These are phyloP conservation scores for Aspergillus sp. DNA, from an alignment of 2,329 filamentous ascomycete species.

Conservation along the genomic window DNA sequence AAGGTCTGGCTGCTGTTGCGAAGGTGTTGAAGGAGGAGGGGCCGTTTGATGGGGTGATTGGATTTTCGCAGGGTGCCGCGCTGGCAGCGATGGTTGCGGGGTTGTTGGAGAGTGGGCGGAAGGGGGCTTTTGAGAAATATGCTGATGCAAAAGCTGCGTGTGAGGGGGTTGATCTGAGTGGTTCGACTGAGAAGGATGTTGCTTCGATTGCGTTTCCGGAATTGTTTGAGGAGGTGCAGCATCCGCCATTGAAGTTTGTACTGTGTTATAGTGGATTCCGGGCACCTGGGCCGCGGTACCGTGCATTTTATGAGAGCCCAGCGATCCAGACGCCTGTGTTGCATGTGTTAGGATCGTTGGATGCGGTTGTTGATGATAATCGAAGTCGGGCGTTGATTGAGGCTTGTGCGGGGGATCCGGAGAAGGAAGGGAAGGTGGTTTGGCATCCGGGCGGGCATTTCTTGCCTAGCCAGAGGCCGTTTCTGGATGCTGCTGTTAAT, in stretches of 20 bases:
- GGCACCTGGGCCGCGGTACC: conserved; percentile 55
- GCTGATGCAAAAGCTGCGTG: conserved; percentile 12
- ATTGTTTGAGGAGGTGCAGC: conserved; percentile 37
- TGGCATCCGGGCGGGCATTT: conserved; percentile 88
- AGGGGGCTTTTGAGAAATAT: conserved; percentile 44
- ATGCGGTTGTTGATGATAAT: conserved; percentile 78
- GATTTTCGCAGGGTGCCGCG: conserved; percentile 75
- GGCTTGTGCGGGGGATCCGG: conserved; percentile 51
- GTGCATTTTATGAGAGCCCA: conserved; percentile 63
- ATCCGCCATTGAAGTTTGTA: conserved; percentile 61
- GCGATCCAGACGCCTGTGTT: conserved; percentile 68
- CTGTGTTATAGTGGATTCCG: conserved; percentile 73
- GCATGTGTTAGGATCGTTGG: conserved; percentile 75
- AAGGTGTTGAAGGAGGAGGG: conserved; percentile 55
- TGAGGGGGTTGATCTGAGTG: conserved; percentile 8
- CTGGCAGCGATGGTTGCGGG: conserved; percentile 65
- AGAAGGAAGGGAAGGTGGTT: conserved; percentile 48
- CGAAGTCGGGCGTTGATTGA: conserved; percentile 63
- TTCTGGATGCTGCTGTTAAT: conserved; percentile 65
- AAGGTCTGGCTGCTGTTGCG: conserved; percentile 60
- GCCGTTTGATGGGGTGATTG: conserved; percentile 69
- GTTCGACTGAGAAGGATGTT: conserved; percentile 5
- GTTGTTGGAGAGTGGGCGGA: conserved; percentile 54
- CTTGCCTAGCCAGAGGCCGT: conserved; percentile 75
- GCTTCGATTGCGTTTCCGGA: conserved; percentile 46